phyloP scores from a whole-genome alignment of 2,329 filamentous ascomycete species.

The Lachnellula cervina region DNA sequence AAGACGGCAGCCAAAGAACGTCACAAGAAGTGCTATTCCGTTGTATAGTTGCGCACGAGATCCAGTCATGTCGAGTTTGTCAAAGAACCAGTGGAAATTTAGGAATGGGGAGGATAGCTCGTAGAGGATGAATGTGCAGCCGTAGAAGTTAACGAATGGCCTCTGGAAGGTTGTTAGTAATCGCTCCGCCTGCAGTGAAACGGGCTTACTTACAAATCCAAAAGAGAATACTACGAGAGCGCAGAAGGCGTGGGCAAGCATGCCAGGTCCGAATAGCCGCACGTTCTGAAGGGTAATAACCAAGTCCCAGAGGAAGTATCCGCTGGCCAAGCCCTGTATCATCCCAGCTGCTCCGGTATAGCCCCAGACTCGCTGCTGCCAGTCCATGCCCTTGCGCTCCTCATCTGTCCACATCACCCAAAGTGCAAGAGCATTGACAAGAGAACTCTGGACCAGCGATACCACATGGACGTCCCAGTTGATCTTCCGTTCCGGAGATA shows the following conservation, averaged over 20 bases:
- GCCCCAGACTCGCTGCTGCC: conserved; percentile 67
- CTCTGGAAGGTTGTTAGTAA: conserved; percentile 45
- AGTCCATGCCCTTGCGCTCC: conserved; percentile 62
- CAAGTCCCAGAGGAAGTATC: conserved; percentile 84
- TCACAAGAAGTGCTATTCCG: conserved; percentile 64
- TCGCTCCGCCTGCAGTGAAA: not conserved
- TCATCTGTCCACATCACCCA: conserved; percentile 67
- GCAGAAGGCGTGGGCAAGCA: conserved; percentile 71
- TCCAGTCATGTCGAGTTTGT: conserved; percentile 78
- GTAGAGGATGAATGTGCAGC: conserved; percentile 76
- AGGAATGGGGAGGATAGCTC: conserved; percentile 81
- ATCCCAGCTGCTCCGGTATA: conserved; percentile 69
- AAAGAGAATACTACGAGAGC: conserved; percentile 71
- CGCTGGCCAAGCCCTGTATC: conserved; percentile 70
- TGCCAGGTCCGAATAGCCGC: conserved; percentile 52
- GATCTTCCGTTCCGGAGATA: conserved; percentile 58
- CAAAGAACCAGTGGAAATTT: conserved; percentile 89
- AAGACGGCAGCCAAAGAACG: conserved; percentile 73
- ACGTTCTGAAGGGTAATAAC: conserved; percentile 63
- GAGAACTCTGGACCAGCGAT: conserved; percentile 69
- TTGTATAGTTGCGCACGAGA: conserved; percentile 71
- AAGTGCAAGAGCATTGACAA: conserved; percentile 69
- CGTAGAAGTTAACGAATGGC: conserved; percentile 82
- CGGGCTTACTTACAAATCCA: conserved; percentile 63
- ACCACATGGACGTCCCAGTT: conserved; percentile 88